Base-by-base conservation (phyloP, 148 eudicot species). In the Fallopia convolvulus region DNA sequence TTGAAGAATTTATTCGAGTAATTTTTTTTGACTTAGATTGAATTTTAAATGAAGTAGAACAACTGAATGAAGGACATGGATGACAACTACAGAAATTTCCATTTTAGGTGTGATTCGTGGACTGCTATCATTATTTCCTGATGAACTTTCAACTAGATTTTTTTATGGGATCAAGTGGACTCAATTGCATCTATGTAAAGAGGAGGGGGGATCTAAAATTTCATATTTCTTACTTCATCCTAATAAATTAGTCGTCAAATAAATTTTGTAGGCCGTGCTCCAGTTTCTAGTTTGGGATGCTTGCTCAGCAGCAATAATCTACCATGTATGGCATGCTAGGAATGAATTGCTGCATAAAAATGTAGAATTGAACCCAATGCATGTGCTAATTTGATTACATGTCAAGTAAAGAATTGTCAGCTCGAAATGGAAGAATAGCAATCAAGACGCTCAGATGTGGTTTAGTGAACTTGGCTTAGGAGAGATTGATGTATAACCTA, bases 91-190 rank as follows among this genome's bases (percentile, higher is more conserved):
- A 20, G 63, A 56, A 56, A 56, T n/a, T 56, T n/a, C 10, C 63
- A 56, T n/a, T 44, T 44, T 56, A 56, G 63, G n/a, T n/a, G 63
- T 68, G 42, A 68, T 68, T 14, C 33, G 17, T 68, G 73, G n/a
- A 14, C 20, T 50, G 42, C 44, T 20, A 26, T 26, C 9, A 21
- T 6, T 65, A 23, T 65, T 65, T 65, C 33, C 70, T 63, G 13
- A 65, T 23, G 17, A 65, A 21, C 2, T 65, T 32, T 65, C 36
- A 23, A 65, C 70, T 17, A 32, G 40, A 68, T 68, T 17, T 68
- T 10, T 2, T 68, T 33, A 18, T 68, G n/a, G n/a, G 73, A 32
- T 56, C 30, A 56, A 56, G 18, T 65, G 18, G n/a, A 65, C 71
- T 65, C 23, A 60, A 12, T 30, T 32, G 71, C 41, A 33, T 32